Conservation (phyloP, 2,329 filamentous ascomycete species). For the Trichoderma hamatum region DNA sequence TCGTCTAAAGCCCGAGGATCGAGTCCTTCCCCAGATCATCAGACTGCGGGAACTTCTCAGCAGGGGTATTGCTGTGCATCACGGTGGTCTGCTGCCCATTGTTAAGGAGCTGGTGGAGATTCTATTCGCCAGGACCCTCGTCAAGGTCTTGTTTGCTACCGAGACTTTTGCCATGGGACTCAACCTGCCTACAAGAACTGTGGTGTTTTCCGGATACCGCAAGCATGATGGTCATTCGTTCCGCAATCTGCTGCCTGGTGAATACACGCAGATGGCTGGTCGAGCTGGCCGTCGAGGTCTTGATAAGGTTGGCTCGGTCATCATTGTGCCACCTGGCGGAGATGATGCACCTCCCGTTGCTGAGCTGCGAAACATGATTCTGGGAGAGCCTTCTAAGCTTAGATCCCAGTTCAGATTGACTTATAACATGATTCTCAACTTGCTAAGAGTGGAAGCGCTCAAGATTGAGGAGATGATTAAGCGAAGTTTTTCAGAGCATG, state of each 20-base stretch:
- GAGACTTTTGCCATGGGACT: conserved; percentile 99
- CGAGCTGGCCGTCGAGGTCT: conserved; percentile 90
- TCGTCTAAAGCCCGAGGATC: conserved; percentile 85
- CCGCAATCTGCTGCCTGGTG: conserved; percentile 86
- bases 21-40: conserved; percentile 87
- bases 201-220: conserved; percentile 95
- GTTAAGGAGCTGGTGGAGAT: conserved; percentile 98
- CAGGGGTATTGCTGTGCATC: conserved; percentile 92
- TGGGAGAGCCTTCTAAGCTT: conserved; percentile 92
- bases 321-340: conserved; percentile 80
- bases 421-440: conserved; percentile 99
- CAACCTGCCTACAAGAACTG: conserved; percentile 91
- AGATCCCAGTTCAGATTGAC: conserved; percentile 95
- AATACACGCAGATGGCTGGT: conserved; percentile 99
- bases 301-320: conserved; percentile 90
- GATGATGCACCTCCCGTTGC: conserved; percentile 87
- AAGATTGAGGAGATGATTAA: conserved; percentile 99
- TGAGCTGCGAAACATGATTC: conserved; percentile 88
- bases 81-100: conserved; percentile 91
- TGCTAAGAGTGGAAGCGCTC: conserved; percentile 90
- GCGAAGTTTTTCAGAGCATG: conserved; percentile 97
- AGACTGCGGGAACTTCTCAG: conserved; percentile 82
- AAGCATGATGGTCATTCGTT: conserved; percentile 95
- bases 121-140: conserved; percentile 88
- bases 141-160: conserved; percentile 96